These are phyloP conservation scores for Piper longum DNA, from an alignment of 164 flowering plant species.

Conservation along the genomic window DNA sequence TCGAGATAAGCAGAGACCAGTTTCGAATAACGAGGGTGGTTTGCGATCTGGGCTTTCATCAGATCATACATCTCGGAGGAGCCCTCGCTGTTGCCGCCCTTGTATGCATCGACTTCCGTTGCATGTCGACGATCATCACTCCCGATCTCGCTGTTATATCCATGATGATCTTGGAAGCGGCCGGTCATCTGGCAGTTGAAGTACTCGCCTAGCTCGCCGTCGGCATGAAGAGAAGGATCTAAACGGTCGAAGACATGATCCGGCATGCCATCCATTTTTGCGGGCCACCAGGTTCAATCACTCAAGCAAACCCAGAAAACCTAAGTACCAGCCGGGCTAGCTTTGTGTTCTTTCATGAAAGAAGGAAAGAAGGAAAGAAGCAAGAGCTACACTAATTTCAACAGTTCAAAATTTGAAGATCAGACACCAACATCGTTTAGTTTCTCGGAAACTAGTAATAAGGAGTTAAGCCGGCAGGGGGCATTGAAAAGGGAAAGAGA, in stretches of 20 bases:
- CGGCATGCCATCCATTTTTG: not conserved
- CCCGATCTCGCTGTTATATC: conserved; percentile 5
- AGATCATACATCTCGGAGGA: conserved; percentile 13
- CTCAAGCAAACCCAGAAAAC: not conserved
- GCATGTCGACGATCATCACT: not conserved
- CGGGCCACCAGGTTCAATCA: not conserved
- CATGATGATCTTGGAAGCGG: not conserved
- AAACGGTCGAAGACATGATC: not conserved
- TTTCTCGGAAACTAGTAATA: too few relatives aligned
- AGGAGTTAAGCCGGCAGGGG: too few relatives aligned
- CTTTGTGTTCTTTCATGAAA: not conserved
- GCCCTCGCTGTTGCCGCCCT: conserved; percentile 1
- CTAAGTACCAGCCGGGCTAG: not conserved
- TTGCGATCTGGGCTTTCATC: conserved; percentile 69
- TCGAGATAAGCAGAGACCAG: conserved; percentile 71
- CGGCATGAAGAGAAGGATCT: not conserved
- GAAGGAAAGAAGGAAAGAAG: not conserved
- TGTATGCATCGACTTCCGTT: not conserved
- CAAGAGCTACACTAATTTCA: not conserved
- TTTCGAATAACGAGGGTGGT: conserved; percentile 71
- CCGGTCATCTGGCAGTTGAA: not conserved
- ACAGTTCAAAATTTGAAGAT: too few relatives aligned
- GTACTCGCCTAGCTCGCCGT: not conserved
- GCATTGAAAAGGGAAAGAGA: not conserved
- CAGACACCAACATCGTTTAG: too few relatives aligned